Conservation (phyloP, 1,139 yeast species). For the Zygosaccharomyces sapae region DNA sequence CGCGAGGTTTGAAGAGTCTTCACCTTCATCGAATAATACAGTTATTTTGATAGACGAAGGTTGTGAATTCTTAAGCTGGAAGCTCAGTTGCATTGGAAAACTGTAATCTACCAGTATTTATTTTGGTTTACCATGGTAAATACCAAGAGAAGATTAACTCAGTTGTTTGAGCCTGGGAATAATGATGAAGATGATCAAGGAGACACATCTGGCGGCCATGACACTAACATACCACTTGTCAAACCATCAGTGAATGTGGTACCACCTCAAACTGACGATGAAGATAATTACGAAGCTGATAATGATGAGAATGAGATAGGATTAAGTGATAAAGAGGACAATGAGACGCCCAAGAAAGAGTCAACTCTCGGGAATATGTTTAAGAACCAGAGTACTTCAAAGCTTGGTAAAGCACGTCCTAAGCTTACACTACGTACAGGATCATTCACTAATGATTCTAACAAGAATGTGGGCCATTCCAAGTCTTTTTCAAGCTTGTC, state of each 20-base stretch:
- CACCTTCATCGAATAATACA: neutral
- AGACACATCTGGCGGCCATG: neutral
- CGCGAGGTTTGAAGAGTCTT: neutral
- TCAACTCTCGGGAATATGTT: constrained; percentile 20
- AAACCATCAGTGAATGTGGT: constrained; percentile 13
- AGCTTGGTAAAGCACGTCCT: constrained; percentile 14
- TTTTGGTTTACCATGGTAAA: constrained; percentile 11
- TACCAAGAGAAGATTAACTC: constrained; percentile 18
- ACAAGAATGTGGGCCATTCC: constrained; percentile 4
- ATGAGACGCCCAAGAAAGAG: constrained; percentile 14
- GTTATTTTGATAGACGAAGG: neutral
- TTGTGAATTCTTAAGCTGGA: neutral
- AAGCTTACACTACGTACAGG: constrained; percentile 21
- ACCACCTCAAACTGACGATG: constrained; percentile 12
- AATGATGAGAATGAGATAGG: constrained; percentile 5
- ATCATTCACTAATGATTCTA: constrained; percentile 12
- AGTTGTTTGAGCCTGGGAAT: constrained; percentile 18
- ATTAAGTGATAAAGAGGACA: constrained; percentile 9
- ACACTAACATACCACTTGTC: constrained; percentile 2
- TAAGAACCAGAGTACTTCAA: constrained; percentile 8
- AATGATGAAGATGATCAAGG: constrained; percentile 6
- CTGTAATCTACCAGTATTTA: neutral
- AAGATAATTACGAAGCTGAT: constrained; percentile 5
- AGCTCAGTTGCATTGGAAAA: neutral
- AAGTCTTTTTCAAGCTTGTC: constrained; percentile 11